Evolutionary conservation across 345 rosid species (phyloP), one percentile per base, ranked within the genome.

Genomic region (Moricandia arvensis): DNA sequence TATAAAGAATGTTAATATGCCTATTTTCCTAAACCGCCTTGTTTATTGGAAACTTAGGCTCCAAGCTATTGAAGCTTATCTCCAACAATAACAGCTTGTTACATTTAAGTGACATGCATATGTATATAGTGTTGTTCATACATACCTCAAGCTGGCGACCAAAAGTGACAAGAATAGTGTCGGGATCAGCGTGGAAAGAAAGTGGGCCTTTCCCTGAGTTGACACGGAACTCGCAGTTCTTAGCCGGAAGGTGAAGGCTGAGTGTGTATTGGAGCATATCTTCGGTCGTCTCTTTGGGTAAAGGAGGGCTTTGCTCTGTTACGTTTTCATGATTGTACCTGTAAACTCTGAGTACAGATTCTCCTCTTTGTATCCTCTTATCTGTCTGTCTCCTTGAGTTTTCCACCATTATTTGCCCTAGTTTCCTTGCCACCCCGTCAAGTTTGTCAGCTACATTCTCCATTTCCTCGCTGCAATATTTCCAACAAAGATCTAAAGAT

Each of bases 121-220:
- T 26, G 12, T 27, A 47, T 3, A 9, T n/a, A n/a, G n/a, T 6
- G 45, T 31, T 10, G 6, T n/a, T n/a, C 6, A 1, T 29, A 8
- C 27, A 11, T 80, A 85, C 91, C 94, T 87, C 82, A 17, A 86
- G 87, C 63, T 76, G 87, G 12, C 83, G 78, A 43, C 89, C 94
- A 30, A 89, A 74, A 16, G 89, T 85, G 79, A 87, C 87, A 66
- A 87, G 78, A 8, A 89, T 74, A 18, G 80, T 78, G 63, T 80
- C 83, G 1, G 90, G 87, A 30, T 73, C 90, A 0, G 87, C 90
- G 35, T 77, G 74, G 75, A 87, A 86, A 26, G 83, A 73, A 31
- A 82, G 72, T 11, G 80, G 78, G 1, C 80, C 75, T 59, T 49
- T 66, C 9, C 77, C 78, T 12, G 88, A 83, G 17, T 73, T 84